These are phyloP conservation scores for Uronychia setigera DNA, from an alignment of 73 alveolate species.

Conservation along the genomic window DNA sequence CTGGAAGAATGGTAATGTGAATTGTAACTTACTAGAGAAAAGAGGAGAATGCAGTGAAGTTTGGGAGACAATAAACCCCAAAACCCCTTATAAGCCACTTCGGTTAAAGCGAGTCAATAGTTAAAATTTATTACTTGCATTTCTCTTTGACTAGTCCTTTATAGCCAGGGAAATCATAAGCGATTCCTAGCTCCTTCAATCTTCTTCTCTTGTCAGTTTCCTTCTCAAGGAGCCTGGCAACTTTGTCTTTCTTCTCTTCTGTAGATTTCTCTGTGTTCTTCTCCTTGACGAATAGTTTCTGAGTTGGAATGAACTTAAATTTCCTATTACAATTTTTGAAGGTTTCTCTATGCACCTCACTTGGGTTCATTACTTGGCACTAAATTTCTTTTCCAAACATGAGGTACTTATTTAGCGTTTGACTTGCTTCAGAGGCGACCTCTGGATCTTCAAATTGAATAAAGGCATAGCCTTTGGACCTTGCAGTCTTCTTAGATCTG, in stretches of 20 bases:
- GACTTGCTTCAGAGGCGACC: conserved; percentile 93
- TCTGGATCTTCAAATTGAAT: conserved; percentile 90
- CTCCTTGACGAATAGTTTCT: conserved; percentile 55
- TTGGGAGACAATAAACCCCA: too few species aligned
- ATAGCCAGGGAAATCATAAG: conserved; percentile 91
- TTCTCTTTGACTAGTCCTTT: conserved; percentile 2
- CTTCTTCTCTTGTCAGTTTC: conserved; percentile 90
- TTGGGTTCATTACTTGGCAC: conserved; percentile 80
- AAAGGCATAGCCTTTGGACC: conserved; percentile 97
- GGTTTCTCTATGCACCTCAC: conserved; percentile 82
- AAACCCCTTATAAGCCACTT: too few species aligned
- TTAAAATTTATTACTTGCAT: too few species aligned
- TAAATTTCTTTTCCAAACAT: conserved; percentile 85
- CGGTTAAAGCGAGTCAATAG: too few species aligned
- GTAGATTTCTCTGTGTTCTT: conserved; percentile 77
- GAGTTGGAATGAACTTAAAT: conserved; percentile 74
- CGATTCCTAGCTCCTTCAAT: conserved; percentile 89
- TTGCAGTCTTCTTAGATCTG: conserved; percentile 89
- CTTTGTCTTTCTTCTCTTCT: conserved; percentile 80
- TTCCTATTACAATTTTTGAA: conserved; percentile 86
- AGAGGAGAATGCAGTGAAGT: too few species aligned
- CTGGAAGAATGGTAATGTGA: too few species aligned
- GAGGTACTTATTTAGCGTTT: conserved; percentile 91
- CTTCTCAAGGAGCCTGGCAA: conserved; percentile 83
- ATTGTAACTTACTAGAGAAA: too few species aligned